Evolutionary conservation across 805 yeast genomes (phyloP).

Genomic region (Zygosaccharomyces gambellarensis): DNA sequence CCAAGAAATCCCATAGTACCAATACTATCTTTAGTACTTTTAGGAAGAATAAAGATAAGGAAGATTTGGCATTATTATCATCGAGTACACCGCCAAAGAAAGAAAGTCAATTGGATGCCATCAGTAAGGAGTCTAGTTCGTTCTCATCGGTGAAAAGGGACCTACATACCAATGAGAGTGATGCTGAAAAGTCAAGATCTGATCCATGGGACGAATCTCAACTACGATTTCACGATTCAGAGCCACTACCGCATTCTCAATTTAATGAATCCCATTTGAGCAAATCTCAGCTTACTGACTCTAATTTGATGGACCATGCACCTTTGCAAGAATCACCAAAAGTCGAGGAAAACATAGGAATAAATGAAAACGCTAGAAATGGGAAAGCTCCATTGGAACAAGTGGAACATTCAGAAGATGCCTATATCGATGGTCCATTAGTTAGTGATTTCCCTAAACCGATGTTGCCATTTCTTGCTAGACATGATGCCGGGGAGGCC

Average conservation of each 20-base stretch:
- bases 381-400: not conserved
- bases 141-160: conserved; percentile 2
- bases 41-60: conserved; percentile 17
- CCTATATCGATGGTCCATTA: not conserved
- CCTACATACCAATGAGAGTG: not conserved
- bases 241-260: not conserved
- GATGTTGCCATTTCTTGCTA: conserved; percentile 7
- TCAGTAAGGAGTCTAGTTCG: conserved; percentile 3
- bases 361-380: not conserved
- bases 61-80: not conserved
- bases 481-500: conserved; percentile 47
- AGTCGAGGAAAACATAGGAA: not conserved
- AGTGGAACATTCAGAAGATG: not conserved
- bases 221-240: not conserved
- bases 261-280: not conserved
- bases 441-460: conserved; percentile 1
- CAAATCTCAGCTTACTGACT: not conserved
- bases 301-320: not conserved
- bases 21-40: conserved; percentile 29
- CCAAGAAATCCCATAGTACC: conserved; percentile 29
- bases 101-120: conserved; percentile 3
- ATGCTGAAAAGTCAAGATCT: not conserved
- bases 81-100: conserved; percentile 1
- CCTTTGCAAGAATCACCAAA: not conserved
- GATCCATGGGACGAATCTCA: not conserved